Evolutionary conservation across 2,329 filamentous ascomycete genomes (phyloP).

Genomic region (Elsinoe australis): DNA sequence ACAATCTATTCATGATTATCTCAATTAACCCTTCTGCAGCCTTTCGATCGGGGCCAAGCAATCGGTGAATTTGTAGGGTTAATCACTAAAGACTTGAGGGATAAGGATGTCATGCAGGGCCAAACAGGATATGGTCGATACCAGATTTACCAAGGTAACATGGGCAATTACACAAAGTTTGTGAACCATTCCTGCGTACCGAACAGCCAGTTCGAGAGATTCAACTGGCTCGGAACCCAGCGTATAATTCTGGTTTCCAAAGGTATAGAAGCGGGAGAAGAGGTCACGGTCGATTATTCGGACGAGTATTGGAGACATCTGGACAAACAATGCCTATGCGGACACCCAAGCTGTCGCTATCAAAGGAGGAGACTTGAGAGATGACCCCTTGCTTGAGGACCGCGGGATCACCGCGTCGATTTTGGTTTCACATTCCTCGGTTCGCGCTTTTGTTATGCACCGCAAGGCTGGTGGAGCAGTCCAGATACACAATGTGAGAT

Average conservation of each 20-base stretch:
- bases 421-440: not conserved
- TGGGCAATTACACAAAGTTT: slow-evolving; percentile 53
- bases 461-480: slow-evolving; percentile 9
- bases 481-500: not conserved
- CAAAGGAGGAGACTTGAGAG: not conserved
- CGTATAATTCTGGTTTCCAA: slow-evolving; percentile 50
- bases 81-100: slow-evolving; percentile 46
- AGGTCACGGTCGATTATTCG: slow-evolving; percentile 53
- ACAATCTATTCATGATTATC: not conserved
- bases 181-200: slow-evolving; percentile 53
- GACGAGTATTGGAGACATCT: slow-evolving; percentile 51
- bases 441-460: slow-evolving; percentile 8
- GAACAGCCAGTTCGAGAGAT: slow-evolving; percentile 51
- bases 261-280: slow-evolving; percentile 46
- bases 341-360: slow-evolving; percentile 45
- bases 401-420: slow-evolving; percentile 3
- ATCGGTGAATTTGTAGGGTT: slow-evolving; percentile 51
- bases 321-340: slow-evolving; percentile 49
- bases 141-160: slow-evolving; percentile 51
- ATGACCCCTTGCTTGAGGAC: not conserved
- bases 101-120: slow-evolving; percentile 48
- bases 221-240: slow-evolving; percentile 51
- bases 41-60: slow-evolving; percentile 46
- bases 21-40: slow-evolving; percentile 6
- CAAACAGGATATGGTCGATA: slow-evolving; percentile 33